Percentiles rank a stretch among this genome's conserved stretches.
Evolutionary conservation across 225 moss, liverwort and hornwort species (phyloP).

Genomic region (Antitrichia curtipendula): DNA sequence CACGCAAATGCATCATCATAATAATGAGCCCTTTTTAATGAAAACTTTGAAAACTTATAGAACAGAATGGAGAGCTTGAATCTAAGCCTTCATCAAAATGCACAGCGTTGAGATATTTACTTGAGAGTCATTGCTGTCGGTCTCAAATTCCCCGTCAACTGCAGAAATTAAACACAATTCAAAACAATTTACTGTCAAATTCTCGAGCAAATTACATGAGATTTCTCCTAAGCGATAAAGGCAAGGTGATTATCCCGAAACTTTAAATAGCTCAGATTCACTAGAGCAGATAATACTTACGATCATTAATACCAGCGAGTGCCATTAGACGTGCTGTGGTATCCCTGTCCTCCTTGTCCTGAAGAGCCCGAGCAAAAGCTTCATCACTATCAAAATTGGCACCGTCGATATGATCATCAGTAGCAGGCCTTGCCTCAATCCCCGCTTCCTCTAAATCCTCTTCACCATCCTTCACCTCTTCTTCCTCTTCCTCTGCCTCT

Average conservation of each 20-base stretch:
- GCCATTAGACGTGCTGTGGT: constrained; percentile 79
- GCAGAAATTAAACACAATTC: constrained; percentile 1
- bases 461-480: constrained; percentile 20
- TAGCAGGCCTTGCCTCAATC: neutral
- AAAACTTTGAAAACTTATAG: neutral
- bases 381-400: constrained; percentile 64
- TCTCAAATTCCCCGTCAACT: constrained; percentile 62
- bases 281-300: constrained; percentile 23
- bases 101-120: constrained; percentile 3
- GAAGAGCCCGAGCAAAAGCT: constrained; percentile 70
- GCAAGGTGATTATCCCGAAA: neutral
- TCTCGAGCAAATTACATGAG: neutral
- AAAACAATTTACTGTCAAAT: neutral
- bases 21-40: neutral
- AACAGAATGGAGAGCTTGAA: neutral
- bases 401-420: constrained; percentile 44
- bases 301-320: constrained; percentile 69
- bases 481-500: constrained; percentile 14
- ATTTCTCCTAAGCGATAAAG: neutral
- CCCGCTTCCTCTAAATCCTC: constrained; percentile 9
- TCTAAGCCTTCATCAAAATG: neutral
- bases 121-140: constrained; percentile 63
- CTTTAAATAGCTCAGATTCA: neutral
- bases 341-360: constrained; percentile 71
- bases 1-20: neutral